Conservation (phyloP, 177 flowering plant genomes). For the Telopea speciosissima region DNA sequence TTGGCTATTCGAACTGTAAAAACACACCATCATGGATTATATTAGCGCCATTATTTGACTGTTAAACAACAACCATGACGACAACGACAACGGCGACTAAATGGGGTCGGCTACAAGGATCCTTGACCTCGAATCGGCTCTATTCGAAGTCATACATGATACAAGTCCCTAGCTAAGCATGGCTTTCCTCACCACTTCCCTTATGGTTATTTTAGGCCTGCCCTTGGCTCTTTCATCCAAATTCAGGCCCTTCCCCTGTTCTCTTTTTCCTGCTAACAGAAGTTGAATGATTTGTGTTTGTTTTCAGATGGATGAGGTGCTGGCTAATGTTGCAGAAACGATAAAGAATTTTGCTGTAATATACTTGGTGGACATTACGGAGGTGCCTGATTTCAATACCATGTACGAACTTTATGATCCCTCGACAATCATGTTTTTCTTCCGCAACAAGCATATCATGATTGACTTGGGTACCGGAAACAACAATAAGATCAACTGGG, state of each 20-base stretch:
- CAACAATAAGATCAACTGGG: slow-evolving; percentile 98
- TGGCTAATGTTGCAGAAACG: slow-evolving; percentile 87
- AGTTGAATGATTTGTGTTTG: background rate
- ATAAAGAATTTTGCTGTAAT: slow-evolving; percentile 86
- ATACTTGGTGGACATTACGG: slow-evolving; percentile 83
- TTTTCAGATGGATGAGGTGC: slow-evolving; percentile 86
- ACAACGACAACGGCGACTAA: too few species aligned
- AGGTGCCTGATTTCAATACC: slow-evolving; percentile 92
- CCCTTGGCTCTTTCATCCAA: too few species aligned
- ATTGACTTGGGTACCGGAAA: slow-evolving; percentile 96
- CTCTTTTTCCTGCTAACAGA: background rate
- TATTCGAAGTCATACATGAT: too few species aligned
- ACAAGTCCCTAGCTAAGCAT: too few species aligned
- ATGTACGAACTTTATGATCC: slow-evolving; percentile 95
- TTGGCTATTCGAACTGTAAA: too few species aligned
- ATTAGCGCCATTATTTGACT: too few species aligned
- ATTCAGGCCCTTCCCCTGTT: background rate
- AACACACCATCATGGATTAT: too few species aligned
- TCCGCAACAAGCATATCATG: slow-evolving; percentile 96
- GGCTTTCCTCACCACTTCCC: too few species aligned
- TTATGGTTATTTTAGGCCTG: too few species aligned
- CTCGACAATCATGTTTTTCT: slow-evolving; percentile 88
- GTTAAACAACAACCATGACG: too few species aligned
- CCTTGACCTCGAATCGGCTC: too few species aligned
- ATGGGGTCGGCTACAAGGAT: too few species aligned